Percentiles rank a stretch among this genome's conserved stretches.
phyloP scores from a whole-genome alignment of 2,329 filamentous ascomycete genomes.

The Claviceps lovelessii region DNA sequence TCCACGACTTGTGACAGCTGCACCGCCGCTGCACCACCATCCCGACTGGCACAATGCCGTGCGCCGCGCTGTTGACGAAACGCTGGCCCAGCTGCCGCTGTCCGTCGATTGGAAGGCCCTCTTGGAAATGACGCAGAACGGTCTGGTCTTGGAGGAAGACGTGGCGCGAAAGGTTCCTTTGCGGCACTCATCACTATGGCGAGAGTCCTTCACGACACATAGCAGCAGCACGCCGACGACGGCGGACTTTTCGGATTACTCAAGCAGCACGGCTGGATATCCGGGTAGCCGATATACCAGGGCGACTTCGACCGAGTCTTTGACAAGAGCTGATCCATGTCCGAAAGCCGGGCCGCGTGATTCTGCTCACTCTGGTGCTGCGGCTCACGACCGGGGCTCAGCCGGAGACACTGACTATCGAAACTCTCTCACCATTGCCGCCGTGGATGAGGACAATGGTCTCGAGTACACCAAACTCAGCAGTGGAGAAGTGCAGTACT shows the following conservation, averaged over 20 bases:
- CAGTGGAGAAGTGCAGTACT: background rate
- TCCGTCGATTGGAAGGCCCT: conserved; percentile 2
- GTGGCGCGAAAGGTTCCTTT: conserved; percentile 2
- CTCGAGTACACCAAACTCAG: background rate
- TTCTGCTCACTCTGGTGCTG: background rate
- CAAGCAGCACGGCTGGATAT: conserved; percentile 25
- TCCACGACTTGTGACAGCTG: background rate
- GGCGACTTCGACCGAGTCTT: conserved; percentile 28
- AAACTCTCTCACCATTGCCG: background rate
- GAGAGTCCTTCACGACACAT: conserved; percentile 25
- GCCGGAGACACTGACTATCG: conserved; percentile 1
- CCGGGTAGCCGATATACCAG: conserved; percentile 30
- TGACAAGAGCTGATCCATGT: conserved; percentile 7
- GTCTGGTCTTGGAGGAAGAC: conserved; percentile 1
- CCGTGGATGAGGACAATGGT: background rate
- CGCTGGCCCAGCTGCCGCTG: conserved; percentile 3
- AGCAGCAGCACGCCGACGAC: conserved; percentile 23
- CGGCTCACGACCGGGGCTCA: conserved; percentile 1
- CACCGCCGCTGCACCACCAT: background rate
- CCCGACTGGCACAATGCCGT: conserved; percentile 4
- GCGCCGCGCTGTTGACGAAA: conserved; percentile 4
- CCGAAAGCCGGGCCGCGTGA: background rate
- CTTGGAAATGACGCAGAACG: conserved; percentile 1
- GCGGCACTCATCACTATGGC: conserved; percentile 12
- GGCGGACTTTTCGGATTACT: conserved; percentile 19